Percentiles rank a stretch among this genome's conserved stretches.
phyloP scores from a whole-genome alignment of 257 asterid species.

The Cynanchum wilfordii region DNA sequence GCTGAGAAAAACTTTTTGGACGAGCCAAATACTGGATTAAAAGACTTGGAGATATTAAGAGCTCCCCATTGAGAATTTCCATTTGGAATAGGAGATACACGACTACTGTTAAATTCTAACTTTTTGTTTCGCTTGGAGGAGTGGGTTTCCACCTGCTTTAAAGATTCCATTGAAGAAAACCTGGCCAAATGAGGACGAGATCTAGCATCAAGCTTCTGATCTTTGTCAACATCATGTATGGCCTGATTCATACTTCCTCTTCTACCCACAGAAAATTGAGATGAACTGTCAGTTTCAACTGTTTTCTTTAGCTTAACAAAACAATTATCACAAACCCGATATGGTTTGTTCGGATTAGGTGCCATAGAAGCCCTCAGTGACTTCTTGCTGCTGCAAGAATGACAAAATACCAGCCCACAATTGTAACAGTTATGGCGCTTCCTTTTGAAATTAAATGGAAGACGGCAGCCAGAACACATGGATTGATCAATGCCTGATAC shows the following conservation, averaged over 20 bases:
- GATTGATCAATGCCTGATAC: conserved; percentile 88
- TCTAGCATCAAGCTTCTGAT: conserved; percentile 54
- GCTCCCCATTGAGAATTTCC: conserved; percentile 89
- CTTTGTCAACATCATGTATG: conserved; percentile 52
- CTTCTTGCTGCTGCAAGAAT: conserved; percentile 93
- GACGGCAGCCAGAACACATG: conserved; percentile 90
- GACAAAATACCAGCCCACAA: conserved; percentile 89
- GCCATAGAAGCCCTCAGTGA: conserved; percentile 91
- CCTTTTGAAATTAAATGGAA: conserved; percentile 80
- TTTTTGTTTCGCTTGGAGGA: conserved; percentile 77
- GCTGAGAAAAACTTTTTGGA: conserved; percentile 93
- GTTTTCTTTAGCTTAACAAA: conserved; percentile 70
- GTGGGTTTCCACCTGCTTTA: conserved; percentile 73
- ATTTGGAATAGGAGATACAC: conserved; percentile 90
- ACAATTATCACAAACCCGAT: conserved; percentile 88
- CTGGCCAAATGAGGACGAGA: conserved; percentile 76
- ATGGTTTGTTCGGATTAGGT: conserved; percentile 79
- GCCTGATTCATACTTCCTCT: conserved; percentile 71
- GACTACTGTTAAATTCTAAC: conserved; percentile 79
- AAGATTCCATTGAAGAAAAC: conserved; percentile 79
- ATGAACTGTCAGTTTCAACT: conserved; percentile 57
- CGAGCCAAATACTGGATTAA: conserved; percentile 84
- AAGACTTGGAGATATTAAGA: conserved; percentile 67
- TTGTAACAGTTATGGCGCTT: conserved; percentile 95
- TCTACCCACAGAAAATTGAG: conserved; percentile 62